Base-by-base conservation (phyloP, 2,329 filamentous ascomycete genomes). In the Colletotrichum somersetense region DNA sequence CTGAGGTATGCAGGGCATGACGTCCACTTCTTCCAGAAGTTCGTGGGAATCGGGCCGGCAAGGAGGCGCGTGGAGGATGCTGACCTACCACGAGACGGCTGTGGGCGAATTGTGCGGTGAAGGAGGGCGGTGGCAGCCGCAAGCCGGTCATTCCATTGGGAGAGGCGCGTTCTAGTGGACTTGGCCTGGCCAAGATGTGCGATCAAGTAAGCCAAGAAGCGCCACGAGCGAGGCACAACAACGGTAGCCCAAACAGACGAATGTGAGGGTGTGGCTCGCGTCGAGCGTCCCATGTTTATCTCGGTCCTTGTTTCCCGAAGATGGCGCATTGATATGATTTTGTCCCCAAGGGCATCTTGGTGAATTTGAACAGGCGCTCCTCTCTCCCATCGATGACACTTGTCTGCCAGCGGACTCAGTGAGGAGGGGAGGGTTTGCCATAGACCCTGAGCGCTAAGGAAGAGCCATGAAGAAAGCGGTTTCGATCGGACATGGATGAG, bases 41-140 rank as follows among this genome's bases (percentile, higher is more conserved):
- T 73, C 62, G 56, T 62, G 40, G 62, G 62, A 73, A 63, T 73
- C 67, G 71, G 71, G 56, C 71, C 71, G 71, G 67, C 35, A 67
- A 71, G 56, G 56, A 71, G 56, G 58, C 61, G 66, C 38, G 61
- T 66, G 62, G 62, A 71, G 67, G 65, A n/a, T 44, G 62, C 57
- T 62, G 48, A 46, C 56, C 71, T 71, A 71, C 67, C 67, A 73
- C 50, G 48, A 30, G 44, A 33, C 56, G 55, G 40, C 18, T 16
- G 33, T 40, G 59, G 40, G 40, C 42, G 52, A 50, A 35, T 58
- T 62, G 23, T 35, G 7, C 52, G 66, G 46, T 50, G 48, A 69
- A 57, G 66, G 69, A 64, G 67, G 56, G 67, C 26, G 50, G 67
- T 67, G 57, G 63, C 58, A 57, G 53, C 55, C 48, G 50, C 66